Evolutionary conservation across 805 yeast genomes (phyloP).

Genomic region (Grigorovia jiainica): DNA sequence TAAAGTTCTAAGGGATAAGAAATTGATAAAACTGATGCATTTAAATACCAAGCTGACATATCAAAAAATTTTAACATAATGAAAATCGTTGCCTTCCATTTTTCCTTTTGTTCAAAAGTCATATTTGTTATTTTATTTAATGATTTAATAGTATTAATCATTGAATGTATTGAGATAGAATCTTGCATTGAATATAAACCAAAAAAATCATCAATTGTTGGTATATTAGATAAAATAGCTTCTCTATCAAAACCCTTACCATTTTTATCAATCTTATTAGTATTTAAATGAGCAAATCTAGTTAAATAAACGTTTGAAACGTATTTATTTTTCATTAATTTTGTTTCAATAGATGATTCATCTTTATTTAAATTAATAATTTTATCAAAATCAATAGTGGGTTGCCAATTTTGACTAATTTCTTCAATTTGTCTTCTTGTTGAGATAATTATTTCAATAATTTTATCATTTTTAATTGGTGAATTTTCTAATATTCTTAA

Average conservation of each 20-base stretch:
- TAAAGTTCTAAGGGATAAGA: constrained; percentile 19
- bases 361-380: constrained; percentile 2
- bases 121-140: too few relatives aligned
- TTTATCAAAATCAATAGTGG: constrained; percentile 11
- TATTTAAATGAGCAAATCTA: constrained; percentile 8
- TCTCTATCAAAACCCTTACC: background rate
- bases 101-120: constrained; percentile 1
- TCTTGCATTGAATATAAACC: constrained; percentile 22
- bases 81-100: constrained; percentile 24
- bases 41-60: constrained; percentile 15
- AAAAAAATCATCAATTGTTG: constrained; percentile 20
- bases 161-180: constrained; percentile 22
- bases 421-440: constrained; percentile 9
- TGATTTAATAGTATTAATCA: constrained; percentile 19
- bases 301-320: constrained; percentile 16
- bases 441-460: constrained; percentile 10
- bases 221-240: constrained; percentile 8
- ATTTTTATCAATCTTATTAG: background rate
- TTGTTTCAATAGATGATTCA: constrained; percentile 25
- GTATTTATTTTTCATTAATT: constrained; percentile 21
- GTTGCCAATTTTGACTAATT: constrained; percentile 12
- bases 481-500: constrained; percentile 9
- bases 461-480: constrained; percentile 3
- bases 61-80: constrained; percentile 21
- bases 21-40: constrained; percentile 15